Evolutionary conservation across 768 basidiomycete genomes (phyloP).

Genomic region (Leccinum disarticulatum): DNA sequence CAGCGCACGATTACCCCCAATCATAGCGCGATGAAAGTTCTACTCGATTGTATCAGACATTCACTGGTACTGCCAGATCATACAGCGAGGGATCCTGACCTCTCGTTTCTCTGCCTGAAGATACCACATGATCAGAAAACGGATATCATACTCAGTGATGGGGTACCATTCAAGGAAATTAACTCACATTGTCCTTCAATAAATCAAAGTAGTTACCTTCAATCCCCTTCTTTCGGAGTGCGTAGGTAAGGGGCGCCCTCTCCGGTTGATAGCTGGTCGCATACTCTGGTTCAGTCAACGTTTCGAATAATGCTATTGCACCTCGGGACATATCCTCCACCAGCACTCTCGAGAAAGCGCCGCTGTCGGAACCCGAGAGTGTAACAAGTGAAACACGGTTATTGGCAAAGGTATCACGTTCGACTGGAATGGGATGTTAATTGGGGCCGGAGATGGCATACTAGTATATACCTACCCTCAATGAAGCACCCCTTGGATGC

Average conservation of each 20-base stretch:
- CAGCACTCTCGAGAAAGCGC: constrained; percentile 9
- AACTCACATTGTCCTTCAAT: constrained; percentile 22
- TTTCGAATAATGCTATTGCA: constrained; percentile 22
- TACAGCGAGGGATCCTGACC: constrained; percentile 1
- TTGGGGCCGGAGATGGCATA: neutral
- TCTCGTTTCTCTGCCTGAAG: constrained; percentile 15
- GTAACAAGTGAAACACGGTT: constrained; percentile 34
- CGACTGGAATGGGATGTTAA: constrained; percentile 15
- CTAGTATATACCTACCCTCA: constrained; percentile 21
- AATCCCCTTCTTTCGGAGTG: constrained; percentile 15
- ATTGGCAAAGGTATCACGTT: constrained; percentile 11
- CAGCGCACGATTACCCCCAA: constrained; percentile 15
- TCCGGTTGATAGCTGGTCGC: constrained; percentile 23
- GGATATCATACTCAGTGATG: neutral
- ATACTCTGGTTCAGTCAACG: constrained; percentile 26
- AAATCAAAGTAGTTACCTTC: constrained; percentile 22
- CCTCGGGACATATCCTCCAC: constrained; percentile 14
- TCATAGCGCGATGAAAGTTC: constrained; percentile 26
- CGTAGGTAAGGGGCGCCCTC: constrained; percentile 22
- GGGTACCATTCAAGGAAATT: neutral
- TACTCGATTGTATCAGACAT: constrained; percentile 5
- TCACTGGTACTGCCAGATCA: neutral
- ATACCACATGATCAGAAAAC: neutral
- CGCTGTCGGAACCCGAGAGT: constrained; percentile 11
- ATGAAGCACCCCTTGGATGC: constrained; percentile 31